Conservation (phyloP, 257 asterid species). For the Mitragyna speciosa region DNA sequence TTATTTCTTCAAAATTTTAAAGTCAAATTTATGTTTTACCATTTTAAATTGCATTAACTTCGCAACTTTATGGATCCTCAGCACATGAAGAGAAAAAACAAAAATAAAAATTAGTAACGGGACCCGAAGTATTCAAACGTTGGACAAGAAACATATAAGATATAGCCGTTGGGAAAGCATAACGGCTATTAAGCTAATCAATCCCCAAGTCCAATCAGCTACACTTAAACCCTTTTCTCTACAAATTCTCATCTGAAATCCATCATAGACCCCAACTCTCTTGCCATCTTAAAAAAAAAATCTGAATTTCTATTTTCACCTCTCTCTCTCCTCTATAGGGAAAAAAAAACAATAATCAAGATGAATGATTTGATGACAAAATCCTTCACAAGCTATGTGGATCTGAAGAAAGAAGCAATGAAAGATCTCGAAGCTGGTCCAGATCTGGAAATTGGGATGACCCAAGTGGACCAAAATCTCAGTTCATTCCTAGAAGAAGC, state of each 20-base stretch:
- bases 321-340: background rate
- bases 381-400: constrained; percentile 89
- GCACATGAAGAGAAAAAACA: background rate
- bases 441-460: constrained; percentile 65
- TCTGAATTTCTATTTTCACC: background rate
- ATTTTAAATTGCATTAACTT: background rate
- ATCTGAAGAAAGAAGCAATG: constrained; percentile 83
- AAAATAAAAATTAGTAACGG: background rate
- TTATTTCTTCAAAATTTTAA: too few species aligned
- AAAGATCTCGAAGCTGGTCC: constrained; percentile 55
- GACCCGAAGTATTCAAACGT: background rate
- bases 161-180: constrained; percentile 50
- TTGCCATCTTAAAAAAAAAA: background rate
- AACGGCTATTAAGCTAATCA: constrained; percentile 48
- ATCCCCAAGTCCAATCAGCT: constrained; percentile 9
- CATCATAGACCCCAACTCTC: background rate
- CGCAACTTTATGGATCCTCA: background rate
- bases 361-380: constrained; percentile 96
- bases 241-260: constrained; percentile 2
- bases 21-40: background rate
- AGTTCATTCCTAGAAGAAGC: constrained; percentile 74
- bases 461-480: constrained; percentile 60
- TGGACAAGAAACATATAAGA: constrained; percentile 9
- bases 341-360: constrained; percentile 19
- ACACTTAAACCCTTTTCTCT: constrained; percentile 15